phyloP scores from a whole-genome alignment of 257 asterid species.

The Ajuga chamaepitys region DNA sequence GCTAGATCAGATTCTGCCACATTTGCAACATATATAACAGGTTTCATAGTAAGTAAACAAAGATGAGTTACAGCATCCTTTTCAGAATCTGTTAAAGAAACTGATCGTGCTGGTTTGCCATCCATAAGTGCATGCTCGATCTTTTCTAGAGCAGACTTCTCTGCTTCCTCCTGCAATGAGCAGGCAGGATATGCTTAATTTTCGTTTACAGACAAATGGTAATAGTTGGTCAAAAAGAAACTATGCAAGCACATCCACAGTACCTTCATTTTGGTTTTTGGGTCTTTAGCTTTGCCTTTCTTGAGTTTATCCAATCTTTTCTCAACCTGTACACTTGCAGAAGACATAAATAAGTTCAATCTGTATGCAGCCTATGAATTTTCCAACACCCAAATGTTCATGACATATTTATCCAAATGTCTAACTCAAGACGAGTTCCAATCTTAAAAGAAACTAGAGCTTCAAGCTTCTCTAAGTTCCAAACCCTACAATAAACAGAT shows the following conservation, averaged over 20 bases:
- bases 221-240: background rate
- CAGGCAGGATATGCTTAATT: background rate
- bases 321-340: constrained; percentile 87
- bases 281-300: constrained; percentile 76
- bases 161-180: constrained; percentile 85
- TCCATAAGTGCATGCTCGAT: constrained; percentile 70
- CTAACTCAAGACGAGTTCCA: background rate
- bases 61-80: constrained; percentile 81
- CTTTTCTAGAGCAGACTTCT: constrained; percentile 77
- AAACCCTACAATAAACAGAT: background rate
- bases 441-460: background rate
- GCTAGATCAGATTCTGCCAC: constrained; percentile 95
- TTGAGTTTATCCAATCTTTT: constrained; percentile 91
- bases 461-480: background rate
- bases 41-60: constrained; percentile 94
- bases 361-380: background rate
- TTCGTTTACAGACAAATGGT: background rate
- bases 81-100: constrained; percentile 62
- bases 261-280: constrained; percentile 84
- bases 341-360: constrained; percentile 32
- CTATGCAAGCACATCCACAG: constrained; percentile 2
- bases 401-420: background rate
- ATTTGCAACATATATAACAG: constrained; percentile 88
- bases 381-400: background rate
- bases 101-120: constrained; percentile 97